Evolutionary conservation across 352 stramenopile genomes (phyloP).

Genomic region (Phytophthora gonapodyides): DNA sequence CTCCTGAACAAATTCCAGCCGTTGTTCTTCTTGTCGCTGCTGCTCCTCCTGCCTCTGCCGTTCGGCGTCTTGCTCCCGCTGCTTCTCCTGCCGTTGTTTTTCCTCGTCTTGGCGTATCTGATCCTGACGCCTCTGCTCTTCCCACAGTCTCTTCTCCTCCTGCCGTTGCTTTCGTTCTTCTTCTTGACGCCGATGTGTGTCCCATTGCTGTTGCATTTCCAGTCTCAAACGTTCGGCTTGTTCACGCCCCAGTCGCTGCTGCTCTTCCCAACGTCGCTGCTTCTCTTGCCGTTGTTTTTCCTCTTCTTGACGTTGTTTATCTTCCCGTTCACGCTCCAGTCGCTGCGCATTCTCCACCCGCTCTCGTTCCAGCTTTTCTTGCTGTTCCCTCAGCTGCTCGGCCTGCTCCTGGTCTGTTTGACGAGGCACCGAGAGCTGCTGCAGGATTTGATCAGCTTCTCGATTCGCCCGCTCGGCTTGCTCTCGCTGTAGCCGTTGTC

Average conservation of each 20-base stretch:
- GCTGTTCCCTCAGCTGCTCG: slow-evolving; percentile 18
- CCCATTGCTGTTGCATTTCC: slow-evolving; percentile 2
- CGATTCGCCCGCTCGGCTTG: slow-evolving; percentile 9
- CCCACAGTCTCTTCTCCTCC: background rate
- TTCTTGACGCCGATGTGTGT: slow-evolving; percentile 1
- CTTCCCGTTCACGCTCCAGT: background rate
- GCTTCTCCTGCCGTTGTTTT: slow-evolving; percentile 6
- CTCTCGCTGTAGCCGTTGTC: slow-evolving; percentile 9
- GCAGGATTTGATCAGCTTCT: slow-evolving; percentile 11
- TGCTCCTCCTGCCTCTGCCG: slow-evolving; percentile 7
- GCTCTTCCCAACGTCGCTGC: slow-evolving; percentile 4
- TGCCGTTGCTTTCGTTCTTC: background rate
- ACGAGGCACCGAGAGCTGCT: slow-evolving; percentile 16
- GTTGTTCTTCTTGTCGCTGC: slow-evolving; percentile 8
- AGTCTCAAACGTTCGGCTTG: background rate
- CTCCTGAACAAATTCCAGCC: slow-evolving; percentile 13
- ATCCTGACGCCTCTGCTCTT: slow-evolving; percentile 10
- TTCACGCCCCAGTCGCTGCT: slow-evolving; percentile 1
- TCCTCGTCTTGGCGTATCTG: background rate
- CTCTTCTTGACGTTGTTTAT: slow-evolving; percentile 1
- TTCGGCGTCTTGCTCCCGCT: background rate
- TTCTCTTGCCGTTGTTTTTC: slow-evolving; percentile 12
- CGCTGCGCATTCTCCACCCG: slow-evolving; percentile 5
- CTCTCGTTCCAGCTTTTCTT: slow-evolving; percentile 17
- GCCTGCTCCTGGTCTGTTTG: slow-evolving; percentile 15